Percentiles rank a stretch among this genome's conserved stretches.
These are phyloP conservation scores for Akanthomyces uredinophilus DNA, from an alignment of 2,329 filamentous ascomycete species.

Conservation along the genomic window DNA sequence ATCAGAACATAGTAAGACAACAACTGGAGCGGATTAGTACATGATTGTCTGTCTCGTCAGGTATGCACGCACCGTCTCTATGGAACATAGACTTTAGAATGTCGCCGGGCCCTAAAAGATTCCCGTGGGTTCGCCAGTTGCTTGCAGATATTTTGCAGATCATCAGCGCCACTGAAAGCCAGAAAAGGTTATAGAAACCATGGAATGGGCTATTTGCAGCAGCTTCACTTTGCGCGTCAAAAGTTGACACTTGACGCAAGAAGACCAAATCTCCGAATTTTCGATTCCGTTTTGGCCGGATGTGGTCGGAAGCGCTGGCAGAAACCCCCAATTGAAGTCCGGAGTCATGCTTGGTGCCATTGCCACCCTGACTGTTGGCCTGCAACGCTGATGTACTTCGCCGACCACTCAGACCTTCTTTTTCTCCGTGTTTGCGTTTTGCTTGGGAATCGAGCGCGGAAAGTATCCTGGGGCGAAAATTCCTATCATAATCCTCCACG, in stretches of 20 bases:
- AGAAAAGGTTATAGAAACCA: slow-evolving; percentile 76
- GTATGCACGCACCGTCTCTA: slow-evolving; percentile 36
- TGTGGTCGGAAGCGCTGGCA: slow-evolving; percentile 2
- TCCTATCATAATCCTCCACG: slow-evolving; percentile 43
- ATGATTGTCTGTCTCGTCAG: not conserved
- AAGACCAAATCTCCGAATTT: slow-evolving; percentile 56
- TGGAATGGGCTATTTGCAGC: slow-evolving; percentile 66
- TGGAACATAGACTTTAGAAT: slow-evolving; percentile 64
- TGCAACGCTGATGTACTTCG: not conserved
- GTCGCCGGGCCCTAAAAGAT: slow-evolving; percentile 63
- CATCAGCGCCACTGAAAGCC: slow-evolving; percentile 63
- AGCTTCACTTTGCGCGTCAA: slow-evolving; percentile 65
- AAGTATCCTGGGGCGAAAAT: slow-evolving; percentile 24
- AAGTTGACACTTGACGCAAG: slow-evolving; percentile 66
- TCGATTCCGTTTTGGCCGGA: slow-evolving; percentile 14
- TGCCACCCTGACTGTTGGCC: not conserved
- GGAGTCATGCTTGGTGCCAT: slow-evolving; percentile 18
- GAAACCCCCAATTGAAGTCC: slow-evolving; percentile 19
- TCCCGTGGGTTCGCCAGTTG: slow-evolving; percentile 66
- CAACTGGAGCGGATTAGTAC: slow-evolving; percentile 29
- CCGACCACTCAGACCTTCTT: not conserved
- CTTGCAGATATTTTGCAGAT: slow-evolving; percentile 61
- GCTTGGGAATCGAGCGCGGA: slow-evolving; percentile 4
- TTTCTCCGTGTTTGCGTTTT: not conserved
- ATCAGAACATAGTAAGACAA: slow-evolving; percentile 57